These are phyloP conservation scores for Mycena maculata DNA, from an alignment of 768 basidiomycete species.

Conservation along the genomic window DNA sequence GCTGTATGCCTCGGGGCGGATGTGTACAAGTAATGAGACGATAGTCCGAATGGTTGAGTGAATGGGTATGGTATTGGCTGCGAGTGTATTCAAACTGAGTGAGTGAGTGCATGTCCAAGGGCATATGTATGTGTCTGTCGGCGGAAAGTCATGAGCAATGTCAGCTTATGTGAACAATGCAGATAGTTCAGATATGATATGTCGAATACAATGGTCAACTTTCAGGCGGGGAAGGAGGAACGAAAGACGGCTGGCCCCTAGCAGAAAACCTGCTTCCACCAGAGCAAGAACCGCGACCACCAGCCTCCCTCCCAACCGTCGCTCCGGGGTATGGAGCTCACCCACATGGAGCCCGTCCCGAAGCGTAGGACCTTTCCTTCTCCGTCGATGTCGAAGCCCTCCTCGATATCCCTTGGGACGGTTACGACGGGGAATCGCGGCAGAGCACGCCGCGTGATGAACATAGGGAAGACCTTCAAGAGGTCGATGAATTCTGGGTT, in stretches of 20 bases:
- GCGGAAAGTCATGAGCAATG: neutral
- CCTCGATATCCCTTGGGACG: slow-evolving; percentile 69
- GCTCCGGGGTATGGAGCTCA: slow-evolving; percentile 68
- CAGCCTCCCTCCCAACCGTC: slow-evolving; percentile 80
- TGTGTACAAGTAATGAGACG: slow-evolving; percentile 10
- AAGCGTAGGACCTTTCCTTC: slow-evolving; percentile 71
- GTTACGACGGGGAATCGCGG: slow-evolving; percentile 71
- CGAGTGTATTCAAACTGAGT: slow-evolving; percentile 4
- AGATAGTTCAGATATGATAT: slow-evolving; percentile 15
- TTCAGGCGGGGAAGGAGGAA: neutral
- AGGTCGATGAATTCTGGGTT: slow-evolving; percentile 81
- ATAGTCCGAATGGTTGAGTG: neutral
- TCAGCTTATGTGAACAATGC: slow-evolving; percentile 17
- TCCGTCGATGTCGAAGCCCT: slow-evolving; percentile 67
- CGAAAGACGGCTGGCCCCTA: slow-evolving; percentile 48
- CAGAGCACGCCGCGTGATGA: slow-evolving; percentile 74
- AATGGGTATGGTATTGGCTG: slow-evolving; percentile 10
- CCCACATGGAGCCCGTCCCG: slow-evolving; percentile 89
- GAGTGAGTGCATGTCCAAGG: slow-evolving; percentile 8
- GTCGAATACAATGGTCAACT: slow-evolving; percentile 24
- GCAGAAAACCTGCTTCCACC: slow-evolving; percentile 86
- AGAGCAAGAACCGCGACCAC: slow-evolving; percentile 82
- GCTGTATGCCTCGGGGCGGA: too few species aligned
- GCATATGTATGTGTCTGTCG: slow-evolving; percentile 2
- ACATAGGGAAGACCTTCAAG: slow-evolving; percentile 80